These are phyloP conservation scores for Garcia nutans DNA, from an alignment of 345 rosid genomes.

Conservation along the genomic window DNA sequence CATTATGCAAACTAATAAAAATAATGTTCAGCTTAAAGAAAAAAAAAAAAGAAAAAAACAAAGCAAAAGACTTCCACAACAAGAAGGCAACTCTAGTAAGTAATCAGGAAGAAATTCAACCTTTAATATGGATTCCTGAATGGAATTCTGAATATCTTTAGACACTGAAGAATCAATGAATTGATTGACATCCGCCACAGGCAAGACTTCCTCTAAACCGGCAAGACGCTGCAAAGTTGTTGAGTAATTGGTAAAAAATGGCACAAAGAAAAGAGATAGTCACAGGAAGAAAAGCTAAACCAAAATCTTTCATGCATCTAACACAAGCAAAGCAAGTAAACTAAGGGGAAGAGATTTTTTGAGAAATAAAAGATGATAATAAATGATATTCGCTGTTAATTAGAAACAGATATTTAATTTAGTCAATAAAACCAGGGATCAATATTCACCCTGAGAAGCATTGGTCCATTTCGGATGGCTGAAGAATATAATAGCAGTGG, in stretches of 20 bases:
- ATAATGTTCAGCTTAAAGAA: not conserved
- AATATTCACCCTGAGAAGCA: constrained; percentile 80
- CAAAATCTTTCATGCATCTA: not conserved
- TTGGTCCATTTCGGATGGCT: constrained; percentile 83
- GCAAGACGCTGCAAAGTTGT: constrained; percentile 68
- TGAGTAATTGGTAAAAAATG: constrained; percentile 22
- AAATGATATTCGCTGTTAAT: not conserved
- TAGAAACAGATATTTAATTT: constrained; percentile 11
- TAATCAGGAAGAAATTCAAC: constrained; percentile 27
- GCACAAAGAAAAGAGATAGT: not conserved
- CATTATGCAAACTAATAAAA: not conserved
- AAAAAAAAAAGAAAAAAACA: not conserved
- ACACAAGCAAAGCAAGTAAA: constrained; percentile 12
- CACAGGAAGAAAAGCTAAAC: not conserved
- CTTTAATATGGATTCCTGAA: constrained; percentile 56
- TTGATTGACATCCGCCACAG: constrained; percentile 46
- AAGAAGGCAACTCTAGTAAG: not conserved
- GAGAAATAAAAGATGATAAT: not conserved
- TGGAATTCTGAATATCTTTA: constrained; percentile 54
- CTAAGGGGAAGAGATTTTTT: not conserved
- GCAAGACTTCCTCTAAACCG: constrained; percentile 72
- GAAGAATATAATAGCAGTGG: constrained; percentile 77
- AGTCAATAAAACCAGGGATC: constrained; percentile 11
- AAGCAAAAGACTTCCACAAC: not conserved
- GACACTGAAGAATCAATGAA: constrained; percentile 45